Percentiles rank a stretch among this genome's conserved stretches.
phyloP scores from a whole-genome alignment of 2,329 filamentous ascomycete species.

The Paecilomyces niveus region DNA sequence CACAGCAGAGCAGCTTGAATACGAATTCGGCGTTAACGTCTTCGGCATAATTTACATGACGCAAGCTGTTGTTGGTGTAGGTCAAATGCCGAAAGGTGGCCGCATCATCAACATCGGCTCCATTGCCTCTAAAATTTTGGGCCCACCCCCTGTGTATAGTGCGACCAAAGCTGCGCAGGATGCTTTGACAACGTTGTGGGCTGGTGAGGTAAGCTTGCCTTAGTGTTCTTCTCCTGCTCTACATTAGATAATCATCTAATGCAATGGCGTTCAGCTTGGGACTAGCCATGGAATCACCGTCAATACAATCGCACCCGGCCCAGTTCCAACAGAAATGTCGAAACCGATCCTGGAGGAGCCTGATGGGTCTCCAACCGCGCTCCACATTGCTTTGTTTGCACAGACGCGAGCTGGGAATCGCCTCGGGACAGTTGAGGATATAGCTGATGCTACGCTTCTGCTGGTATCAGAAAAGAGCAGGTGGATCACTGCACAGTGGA shows the following conservation, averaged over 20 bases:
- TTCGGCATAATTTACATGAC: constrained; percentile 11
- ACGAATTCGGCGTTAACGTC: constrained; percentile 9
- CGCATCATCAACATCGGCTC: constrained; percentile 30
- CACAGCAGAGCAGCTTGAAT: constrained; percentile 6
- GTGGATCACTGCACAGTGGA: constrained; percentile 42
- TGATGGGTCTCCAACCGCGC: constrained; percentile 3
- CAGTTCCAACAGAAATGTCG: constrained; percentile 27
- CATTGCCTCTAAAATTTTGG: constrained; percentile 19
- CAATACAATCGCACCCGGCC: constrained; percentile 38
- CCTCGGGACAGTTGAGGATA: constrained; percentile 30
- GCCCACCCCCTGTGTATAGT: constrained; percentile 9
- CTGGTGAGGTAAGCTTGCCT: constrained; percentile 9
- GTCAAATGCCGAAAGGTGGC: constrained; percentile 25
- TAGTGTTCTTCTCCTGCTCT: not conserved
- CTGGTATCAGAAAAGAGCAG: constrained; percentile 33
- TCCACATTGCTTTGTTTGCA: constrained; percentile 12
- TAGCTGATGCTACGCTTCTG: constrained; percentile 37
- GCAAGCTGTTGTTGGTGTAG: constrained; percentile 8
- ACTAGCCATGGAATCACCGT: constrained; percentile 36
- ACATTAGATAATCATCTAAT: not conserved
- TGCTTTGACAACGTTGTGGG: constrained; percentile 9
- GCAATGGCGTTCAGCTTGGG: constrained; percentile 21
- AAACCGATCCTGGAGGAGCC: not conserved
- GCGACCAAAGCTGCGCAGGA: constrained; percentile 16
- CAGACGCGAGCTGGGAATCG: constrained; percentile 27